Percentiles rank a stretch among this genome's conserved stretches.
phyloP scores from a whole-genome alignment of 805 yeast species.

The Sungouiella thailandica region DNA sequence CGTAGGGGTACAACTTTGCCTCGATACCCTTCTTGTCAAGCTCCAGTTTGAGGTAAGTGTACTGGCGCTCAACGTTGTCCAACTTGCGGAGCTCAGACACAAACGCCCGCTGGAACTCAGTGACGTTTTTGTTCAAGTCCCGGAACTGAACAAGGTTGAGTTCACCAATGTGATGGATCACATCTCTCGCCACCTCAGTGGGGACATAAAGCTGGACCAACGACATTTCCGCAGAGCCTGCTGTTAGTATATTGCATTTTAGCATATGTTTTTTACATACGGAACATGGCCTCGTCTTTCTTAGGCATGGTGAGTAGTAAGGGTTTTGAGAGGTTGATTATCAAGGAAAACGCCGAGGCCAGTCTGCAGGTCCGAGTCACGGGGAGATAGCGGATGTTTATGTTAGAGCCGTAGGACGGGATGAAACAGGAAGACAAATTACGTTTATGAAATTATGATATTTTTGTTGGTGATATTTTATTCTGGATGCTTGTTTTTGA shows the following conservation, averaged over 20 bases:
- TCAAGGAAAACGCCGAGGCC: constrained; percentile 1
- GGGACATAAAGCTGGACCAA: constrained; percentile 89
- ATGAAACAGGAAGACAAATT: no score
- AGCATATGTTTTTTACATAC: constrained; percentile 23
- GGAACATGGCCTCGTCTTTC: constrained; percentile 45
- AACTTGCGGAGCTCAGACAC: constrained; percentile 80
- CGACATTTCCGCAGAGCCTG: constrained; percentile 94
- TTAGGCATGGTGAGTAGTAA: constrained; percentile 10
- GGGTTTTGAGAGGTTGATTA: not conserved
- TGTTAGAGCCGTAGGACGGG: no score
- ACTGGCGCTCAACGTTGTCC: constrained; percentile 87
- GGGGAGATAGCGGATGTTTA: not conserved
- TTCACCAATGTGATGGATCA: constrained; percentile 82
- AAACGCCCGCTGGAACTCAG: constrained; percentile 84
- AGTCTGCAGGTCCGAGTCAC: no score
- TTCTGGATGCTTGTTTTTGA: no score
- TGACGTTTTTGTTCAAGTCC: constrained; percentile 72
- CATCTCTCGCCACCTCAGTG: constrained; percentile 81
- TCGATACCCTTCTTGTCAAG: constrained; percentile 46
- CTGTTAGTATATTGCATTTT: constrained; percentile 14
- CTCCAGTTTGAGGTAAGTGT: constrained; percentile 38
- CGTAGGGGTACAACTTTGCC: constrained; percentile 32
- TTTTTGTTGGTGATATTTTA: no score
- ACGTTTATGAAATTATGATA: no score
- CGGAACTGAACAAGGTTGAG: constrained; percentile 83